A percentile compares a stretch with the other conserved stretches of the same genome.
Evolutionary conservation across 352 stramenopile species (phyloP).

Genomic region (Phytophthora litchii): DNA sequence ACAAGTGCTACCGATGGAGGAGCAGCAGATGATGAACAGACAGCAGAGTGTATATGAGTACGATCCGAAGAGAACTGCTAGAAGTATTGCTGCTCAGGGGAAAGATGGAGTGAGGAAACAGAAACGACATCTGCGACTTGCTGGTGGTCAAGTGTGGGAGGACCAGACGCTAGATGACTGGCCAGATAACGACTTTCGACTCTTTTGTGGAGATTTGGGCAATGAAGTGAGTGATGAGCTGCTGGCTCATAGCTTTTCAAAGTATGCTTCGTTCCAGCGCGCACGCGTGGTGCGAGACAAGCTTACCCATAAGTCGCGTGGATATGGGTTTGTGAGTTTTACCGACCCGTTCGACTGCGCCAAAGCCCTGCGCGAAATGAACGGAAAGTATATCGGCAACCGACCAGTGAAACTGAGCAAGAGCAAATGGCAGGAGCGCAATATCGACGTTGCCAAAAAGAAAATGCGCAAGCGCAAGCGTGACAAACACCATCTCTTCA

Average conservation of each 20-base stretch:
- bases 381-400: constrained; percentile 96
- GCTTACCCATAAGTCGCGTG: constrained; percentile 88
- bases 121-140: constrained; percentile 72
- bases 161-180: constrained; percentile 93
- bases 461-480: constrained; percentile 88
- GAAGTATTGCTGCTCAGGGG: constrained; percentile 28
- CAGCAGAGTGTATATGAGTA: constrained; percentile 90
- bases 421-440: constrained; percentile 95
- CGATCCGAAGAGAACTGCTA: constrained; percentile 56
- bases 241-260: constrained; percentile 74
- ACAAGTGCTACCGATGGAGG: constrained; percentile 60
- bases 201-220: constrained; percentile 96
- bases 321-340: constrained; percentile 97
- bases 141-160: constrained; percentile 91
- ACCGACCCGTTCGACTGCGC: constrained; percentile 94
- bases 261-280: constrained; percentile 80
- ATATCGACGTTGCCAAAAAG: constrained; percentile 90
- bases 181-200: constrained; percentile 96
- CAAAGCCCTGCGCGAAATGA: constrained; percentile 95
- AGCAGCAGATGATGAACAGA: constrained; percentile 82
- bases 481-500: constrained; percentile 82
- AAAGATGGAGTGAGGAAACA: constrained; percentile 21
- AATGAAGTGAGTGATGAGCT: constrained; percentile 93
- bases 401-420: constrained; percentile 95
- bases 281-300: constrained; percentile 87